Percentiles rank a stretch among this genome's conserved stretches.
phyloP scores from a whole-genome alignment of 2,329 filamentous ascomycete species.

The Hypoxylon sp. region DNA sequence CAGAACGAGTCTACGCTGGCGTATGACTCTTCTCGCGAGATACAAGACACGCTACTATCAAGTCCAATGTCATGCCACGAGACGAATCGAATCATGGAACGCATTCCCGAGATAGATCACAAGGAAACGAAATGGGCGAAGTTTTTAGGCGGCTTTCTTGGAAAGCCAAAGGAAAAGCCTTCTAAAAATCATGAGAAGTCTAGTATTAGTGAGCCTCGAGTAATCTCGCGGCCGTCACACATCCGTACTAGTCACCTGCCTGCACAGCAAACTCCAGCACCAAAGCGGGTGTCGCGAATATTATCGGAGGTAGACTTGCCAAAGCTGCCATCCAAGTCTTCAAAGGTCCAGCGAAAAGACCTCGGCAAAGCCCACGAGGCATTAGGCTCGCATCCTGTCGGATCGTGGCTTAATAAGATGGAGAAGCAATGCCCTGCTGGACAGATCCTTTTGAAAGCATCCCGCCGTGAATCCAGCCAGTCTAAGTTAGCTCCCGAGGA shows the following conservation, averaged over 20 bases:
- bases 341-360: slow-evolving; percentile 11
- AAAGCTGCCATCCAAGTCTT: background rate
- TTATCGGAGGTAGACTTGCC: slow-evolving; percentile 13
- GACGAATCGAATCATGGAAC: slow-evolving; percentile 14
- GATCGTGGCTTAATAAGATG: slow-evolving; percentile 4
- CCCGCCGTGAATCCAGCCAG: slow-evolving; percentile 2
- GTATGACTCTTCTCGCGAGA: slow-evolving; percentile 23
- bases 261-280: slow-evolving; percentile 6
- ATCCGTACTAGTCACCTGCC: slow-evolving; percentile 7
- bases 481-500: background rate
- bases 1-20: slow-evolving; percentile 38
- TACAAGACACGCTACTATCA: background rate
- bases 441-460: background rate
- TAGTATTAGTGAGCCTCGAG: slow-evolving; percentile 30
- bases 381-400: slow-evolving; percentile 41
- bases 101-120: slow-evolving; percentile 14
- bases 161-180: slow-evolving; percentile 20
- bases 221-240: slow-evolving; percentile 1
- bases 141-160: slow-evolving; percentile 25
- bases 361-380: slow-evolving; percentile 39
- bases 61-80: slow-evolving; percentile 9
- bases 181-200: slow-evolving; percentile 4
- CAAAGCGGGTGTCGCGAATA: slow-evolving; percentile 4
- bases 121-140: slow-evolving; percentile 6
- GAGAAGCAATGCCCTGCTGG: background rate